Conservation (phyloP, 495 filamentous ascomycete genomes). For the Astrothelium subdiscretum region DNA sequence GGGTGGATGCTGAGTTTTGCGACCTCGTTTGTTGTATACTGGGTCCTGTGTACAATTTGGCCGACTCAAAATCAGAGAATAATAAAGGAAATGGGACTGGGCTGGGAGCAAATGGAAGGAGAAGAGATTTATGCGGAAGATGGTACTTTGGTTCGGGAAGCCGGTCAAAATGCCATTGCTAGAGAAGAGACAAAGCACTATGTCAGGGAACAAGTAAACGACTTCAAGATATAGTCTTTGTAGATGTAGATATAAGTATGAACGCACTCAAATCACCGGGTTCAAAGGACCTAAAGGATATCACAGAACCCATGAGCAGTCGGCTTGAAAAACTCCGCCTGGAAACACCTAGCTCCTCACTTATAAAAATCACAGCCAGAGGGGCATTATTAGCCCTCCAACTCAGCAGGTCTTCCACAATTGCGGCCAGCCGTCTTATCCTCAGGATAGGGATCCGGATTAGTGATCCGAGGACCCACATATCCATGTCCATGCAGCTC, state of each 20-base stretch:
- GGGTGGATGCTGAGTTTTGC: slow-evolving; percentile 34
- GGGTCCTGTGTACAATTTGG: slow-evolving; percentile 29
- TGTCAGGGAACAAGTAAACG: neutral
- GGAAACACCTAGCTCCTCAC: neutral
- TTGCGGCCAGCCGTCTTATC: neutral
- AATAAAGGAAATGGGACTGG: slow-evolving; percentile 13
- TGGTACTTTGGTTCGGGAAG: slow-evolving; percentile 6
- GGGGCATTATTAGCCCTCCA: neutral
- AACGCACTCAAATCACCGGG: neutral
- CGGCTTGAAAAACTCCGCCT: neutral
- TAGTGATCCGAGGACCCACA: neutral
- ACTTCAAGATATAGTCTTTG: neutral
- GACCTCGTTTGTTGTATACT: slow-evolving; percentile 29
- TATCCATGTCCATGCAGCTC: neutral
- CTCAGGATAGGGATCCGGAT: neutral
- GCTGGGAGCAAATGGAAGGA: slow-evolving; percentile 22
- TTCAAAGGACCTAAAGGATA: neutral
- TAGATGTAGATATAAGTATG: neutral
- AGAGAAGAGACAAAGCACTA: neutral
- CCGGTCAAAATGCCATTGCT: neutral
- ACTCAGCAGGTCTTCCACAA: neutral
- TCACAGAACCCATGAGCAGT: neutral
- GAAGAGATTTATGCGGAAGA: slow-evolving; percentile 18
- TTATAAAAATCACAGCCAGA: neutral
- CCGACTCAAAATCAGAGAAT: slow-evolving; percentile 29